Conservation (phyloP, 345 rosid species). For the Corchorus capsularis region DNA sequence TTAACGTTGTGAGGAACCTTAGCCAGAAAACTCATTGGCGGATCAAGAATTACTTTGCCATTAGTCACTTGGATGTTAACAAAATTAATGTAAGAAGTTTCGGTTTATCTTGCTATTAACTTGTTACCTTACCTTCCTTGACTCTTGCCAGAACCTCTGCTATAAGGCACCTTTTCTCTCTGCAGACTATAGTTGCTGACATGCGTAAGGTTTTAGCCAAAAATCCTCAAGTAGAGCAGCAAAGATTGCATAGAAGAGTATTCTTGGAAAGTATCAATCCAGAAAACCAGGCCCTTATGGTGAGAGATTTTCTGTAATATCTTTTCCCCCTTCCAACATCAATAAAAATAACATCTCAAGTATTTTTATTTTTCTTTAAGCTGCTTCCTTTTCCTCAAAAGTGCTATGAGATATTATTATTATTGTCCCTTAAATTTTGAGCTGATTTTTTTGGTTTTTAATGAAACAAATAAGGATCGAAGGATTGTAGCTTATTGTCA, state of each 20-base stretch:
- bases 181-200: constrained; percentile 79
- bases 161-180: not conserved
- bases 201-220: constrained; percentile 97
- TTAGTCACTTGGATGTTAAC: constrained; percentile 90
- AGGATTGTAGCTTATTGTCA: too few species aligned
- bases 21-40: constrained; percentile 98
- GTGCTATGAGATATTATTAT: not conserved
- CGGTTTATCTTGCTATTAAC: constrained; percentile 17
- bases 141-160: constrained; percentile 16
- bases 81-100: constrained; percentile 70
- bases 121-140: not conserved
- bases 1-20: constrained; percentile 89
- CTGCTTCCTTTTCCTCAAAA: not conserved
- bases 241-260: constrained; percentile 89
- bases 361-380: not conserved
- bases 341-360: not conserved
- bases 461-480: not conserved
- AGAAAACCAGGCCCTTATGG: constrained; percentile 86
- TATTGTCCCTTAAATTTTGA: not conserved
- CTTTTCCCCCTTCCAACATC: not conserved
- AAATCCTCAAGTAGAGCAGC: constrained; percentile 94
- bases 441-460: not conserved
- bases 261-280: constrained; percentile 67
- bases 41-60: constrained; percentile 80
- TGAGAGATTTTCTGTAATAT: constrained; percentile 27